These are phyloP conservation scores for Kokia cookei DNA, from an alignment of 441 rosid species.

Conservation along the genomic window DNA sequence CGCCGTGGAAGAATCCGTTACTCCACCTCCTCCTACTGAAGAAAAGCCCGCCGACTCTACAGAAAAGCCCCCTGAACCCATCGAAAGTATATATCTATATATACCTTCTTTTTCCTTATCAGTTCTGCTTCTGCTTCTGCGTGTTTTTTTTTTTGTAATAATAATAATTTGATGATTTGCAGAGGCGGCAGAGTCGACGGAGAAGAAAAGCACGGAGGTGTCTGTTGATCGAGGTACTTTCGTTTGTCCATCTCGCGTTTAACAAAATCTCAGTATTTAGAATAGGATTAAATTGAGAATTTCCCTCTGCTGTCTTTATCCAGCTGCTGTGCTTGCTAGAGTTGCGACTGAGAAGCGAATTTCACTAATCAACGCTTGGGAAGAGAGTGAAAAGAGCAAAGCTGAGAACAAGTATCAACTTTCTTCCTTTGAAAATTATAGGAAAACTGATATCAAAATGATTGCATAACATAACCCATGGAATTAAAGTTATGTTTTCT, in stretches of 20 bases:
- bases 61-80: constrained; percentile 23
- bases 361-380: constrained; percentile 88
- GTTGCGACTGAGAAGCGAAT: constrained; percentile 74
- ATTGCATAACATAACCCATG: not conserved
- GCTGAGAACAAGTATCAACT: constrained; percentile 71
- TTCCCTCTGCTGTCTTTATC: not conserved
- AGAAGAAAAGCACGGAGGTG: constrained; percentile 35
- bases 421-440: not conserved
- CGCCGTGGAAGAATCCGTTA: constrained; percentile 48
- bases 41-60: constrained; percentile 45
- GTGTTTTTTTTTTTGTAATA: too few species aligned
- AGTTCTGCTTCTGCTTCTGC: not conserved
- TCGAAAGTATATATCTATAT: constrained; percentile 45
- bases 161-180: not conserved
- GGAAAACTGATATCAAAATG: not conserved
- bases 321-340: constrained; percentile 80
- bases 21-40: constrained; percentile 44
- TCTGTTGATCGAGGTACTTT: constrained; percentile 47
- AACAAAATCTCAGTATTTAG: not conserved
- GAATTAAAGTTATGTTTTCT: not conserved
- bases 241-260: not conserved
- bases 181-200: constrained; percentile 22
- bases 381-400: constrained; percentile 85
- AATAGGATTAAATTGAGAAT: not conserved
- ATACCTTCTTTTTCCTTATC: not conserved